These are phyloP conservation scores for Agaricus subrufescens DNA, from an alignment of 768 basidiomycete genomes.

Conservation along the genomic window DNA sequence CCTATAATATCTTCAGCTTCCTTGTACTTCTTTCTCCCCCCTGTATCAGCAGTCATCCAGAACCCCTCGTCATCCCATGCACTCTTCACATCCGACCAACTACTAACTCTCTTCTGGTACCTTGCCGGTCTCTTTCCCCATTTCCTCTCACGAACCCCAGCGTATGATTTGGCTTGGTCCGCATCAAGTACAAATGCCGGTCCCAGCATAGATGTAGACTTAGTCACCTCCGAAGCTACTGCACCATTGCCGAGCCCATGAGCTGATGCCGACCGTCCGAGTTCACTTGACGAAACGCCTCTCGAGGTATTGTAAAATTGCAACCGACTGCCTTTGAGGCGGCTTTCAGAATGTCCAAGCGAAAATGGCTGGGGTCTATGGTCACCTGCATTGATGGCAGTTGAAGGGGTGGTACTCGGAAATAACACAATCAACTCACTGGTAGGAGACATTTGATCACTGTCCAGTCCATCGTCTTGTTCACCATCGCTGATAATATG, in stretches of 20 bases:
- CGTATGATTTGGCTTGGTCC: background rate
- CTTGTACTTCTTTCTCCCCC: background rate
- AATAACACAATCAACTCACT: conserved; percentile 35
- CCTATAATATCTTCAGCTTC: background rate
- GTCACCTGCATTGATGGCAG: conserved; percentile 18
- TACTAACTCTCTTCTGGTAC: conserved; percentile 11
- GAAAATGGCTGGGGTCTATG: conserved; percentile 25
- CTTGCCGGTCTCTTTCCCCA: conserved; percentile 7
- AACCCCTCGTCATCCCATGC: conserved; percentile 10
- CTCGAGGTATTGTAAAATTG: conserved; percentile 10
- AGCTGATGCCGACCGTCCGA: conserved; percentile 7
- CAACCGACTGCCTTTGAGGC: background rate
- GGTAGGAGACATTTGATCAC: conserved; percentile 70
- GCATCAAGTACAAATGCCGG: conserved; percentile 8
- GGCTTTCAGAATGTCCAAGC: background rate
- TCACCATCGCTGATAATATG: conserved; percentile 11
- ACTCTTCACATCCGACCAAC: conserved; percentile 23
- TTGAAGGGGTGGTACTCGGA: background rate
- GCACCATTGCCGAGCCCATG: background rate
- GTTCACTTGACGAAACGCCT: conserved; percentile 11
- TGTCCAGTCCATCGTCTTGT: conserved; percentile 42
- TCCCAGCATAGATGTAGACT: background rate
- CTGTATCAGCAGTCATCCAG: background rate
- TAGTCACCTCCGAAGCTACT: background rate
- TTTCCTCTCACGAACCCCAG: background rate